Evolutionary conservation across 768 basidiomycete genomes (phyloP), one percentile per base, ranked within the genome.

Genomic region (Gyrodon lividus): DNA sequence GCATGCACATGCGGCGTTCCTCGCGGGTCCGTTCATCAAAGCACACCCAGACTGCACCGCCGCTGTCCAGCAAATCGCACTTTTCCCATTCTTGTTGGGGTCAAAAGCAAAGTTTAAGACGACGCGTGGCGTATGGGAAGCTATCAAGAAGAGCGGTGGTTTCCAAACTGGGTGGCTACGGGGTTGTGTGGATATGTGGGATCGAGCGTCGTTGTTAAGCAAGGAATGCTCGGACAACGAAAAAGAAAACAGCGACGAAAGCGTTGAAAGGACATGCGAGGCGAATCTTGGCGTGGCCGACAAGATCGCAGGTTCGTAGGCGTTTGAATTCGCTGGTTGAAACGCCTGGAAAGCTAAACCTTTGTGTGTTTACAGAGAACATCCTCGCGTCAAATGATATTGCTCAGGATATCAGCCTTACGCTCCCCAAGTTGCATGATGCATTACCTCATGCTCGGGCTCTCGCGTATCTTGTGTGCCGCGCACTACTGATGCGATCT

Each of bases 41-140:
- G 41, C 51, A 0, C 54, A 72, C 39, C 67, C 74, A 3, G 51
- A 64, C 3, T 2, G 59, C n/a, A n/a, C 48, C 4, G 31, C 67
- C 22, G 64, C 70, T 24, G 64, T 78, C 22, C 80, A 82, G 54
- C 72, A 80, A 54, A 69, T 72, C 28, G 63, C 85, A 1, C 67
- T 95, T 48, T 88, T 92, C 62, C 87, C 92, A 0, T 81, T 82
- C 61, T 70, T 95, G 39, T 65, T 95, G 14, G 86, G 81, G 58
- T 86, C 89, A 6, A 91, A 87, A 61, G 69, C 86, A 3, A 77
- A 84, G 45, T 79, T 85, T 54, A 84, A 82, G 62, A 86, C 81
- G 0, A 76, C 82, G 0, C 76, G 80, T 19, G 64, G 77, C n/a
- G 80, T 84, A 0, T 95, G 92, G 92, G 83, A 84, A 48, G 67